A percentile compares a stretch with the other conserved stretches of the same genome.
These are phyloP conservation scores for Thalassiosira ordinaria DNA, from an alignment of 352 stramenopile species.

Conservation along the genomic window DNA sequence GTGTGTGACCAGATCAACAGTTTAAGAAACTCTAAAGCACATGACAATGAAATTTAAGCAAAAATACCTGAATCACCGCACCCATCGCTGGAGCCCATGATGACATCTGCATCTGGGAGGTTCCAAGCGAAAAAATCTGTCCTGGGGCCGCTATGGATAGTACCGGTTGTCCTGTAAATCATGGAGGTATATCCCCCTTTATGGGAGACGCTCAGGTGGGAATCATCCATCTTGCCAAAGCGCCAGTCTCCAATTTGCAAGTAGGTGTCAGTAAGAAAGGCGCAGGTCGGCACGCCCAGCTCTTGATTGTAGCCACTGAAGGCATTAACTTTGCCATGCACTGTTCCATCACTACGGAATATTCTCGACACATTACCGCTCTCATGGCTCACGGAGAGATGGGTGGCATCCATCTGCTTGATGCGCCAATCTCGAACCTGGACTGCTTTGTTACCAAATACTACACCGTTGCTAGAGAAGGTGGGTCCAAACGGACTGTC, in stretches of 20 bases:
- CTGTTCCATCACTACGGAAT: neutral
- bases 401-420: neutral
- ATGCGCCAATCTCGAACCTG: constrained; percentile 21
- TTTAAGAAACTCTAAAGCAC: too few relatives aligned
- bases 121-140: too few relatives aligned
- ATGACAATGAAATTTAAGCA: too few relatives aligned
- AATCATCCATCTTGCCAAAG: neutral
- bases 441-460: constrained; percentile 14
- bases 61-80: too few relatives aligned
- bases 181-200: neutral
- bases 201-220: constrained; percentile 2
- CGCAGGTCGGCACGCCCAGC: constrained; percentile 13
- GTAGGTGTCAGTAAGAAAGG: constrained; percentile 1
- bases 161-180: constrained; percentile 5
- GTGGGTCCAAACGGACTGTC: neutral
- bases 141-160: neutral
- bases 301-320: constrained; percentile 1
- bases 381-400: constrained; percentile 12
- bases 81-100: too few relatives aligned
- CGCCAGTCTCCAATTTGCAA: constrained; percentile 22
- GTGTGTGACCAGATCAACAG: too few relatives aligned
- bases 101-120: too few relatives aligned
- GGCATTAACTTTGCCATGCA: constrained; percentile 9
- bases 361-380: constrained; percentile 7
- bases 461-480: neutral